Evolutionary conservation across 176 grass and related monocot genomes (phyloP), one percentile per base, ranked within the genome.

Genomic region (Oryza rufipogon): DNA sequence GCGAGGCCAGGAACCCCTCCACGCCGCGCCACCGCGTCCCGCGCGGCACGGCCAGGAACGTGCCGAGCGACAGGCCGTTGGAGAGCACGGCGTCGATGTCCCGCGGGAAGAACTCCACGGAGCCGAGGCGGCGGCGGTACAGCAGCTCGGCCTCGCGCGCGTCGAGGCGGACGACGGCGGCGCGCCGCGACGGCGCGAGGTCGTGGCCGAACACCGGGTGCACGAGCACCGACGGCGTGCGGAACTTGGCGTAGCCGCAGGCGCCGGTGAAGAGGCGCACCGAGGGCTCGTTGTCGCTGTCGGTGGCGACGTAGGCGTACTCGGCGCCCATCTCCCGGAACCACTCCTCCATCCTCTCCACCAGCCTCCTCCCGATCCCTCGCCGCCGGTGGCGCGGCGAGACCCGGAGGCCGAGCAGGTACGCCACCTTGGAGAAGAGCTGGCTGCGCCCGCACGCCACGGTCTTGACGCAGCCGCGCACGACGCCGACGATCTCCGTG

Each of bases 391-490:
- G 72, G 1, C 36, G 17, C 10, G 94, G 94, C 66, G 87, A 84
- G 7, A 97, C 92, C 49, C 94, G 91, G 28, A 97, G 86, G 80
- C 94, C 94, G 9, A 97, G 94, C 12, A 97, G 89, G 85, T 97
- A 97, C 26, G 87, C 94, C 0, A 90, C 90, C 80, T 95, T 95
- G 42, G 72, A 74, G 86, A 82, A 87, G 38, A 88, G 30, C 20
- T 13, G 2, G 6, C 25, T 74, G 32, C 7, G 11, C 45, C 87
- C 94, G 83, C 87, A 89, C 2, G 84, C 41, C 1, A 97, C 94
- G 1, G 89, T 91, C 86, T 97, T 97, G 47, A 93, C 67, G 84
- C 91, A 91, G 22, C 94, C 94, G 9, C 94, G 94, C 39, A 93
- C 81, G 3, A 97, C 68, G 70, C 94, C 94, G 49, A 97, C 87